phyloP scores from a whole-genome alignment of 1,139 yeast species.

The Maudiozyma humilis region DNA sequence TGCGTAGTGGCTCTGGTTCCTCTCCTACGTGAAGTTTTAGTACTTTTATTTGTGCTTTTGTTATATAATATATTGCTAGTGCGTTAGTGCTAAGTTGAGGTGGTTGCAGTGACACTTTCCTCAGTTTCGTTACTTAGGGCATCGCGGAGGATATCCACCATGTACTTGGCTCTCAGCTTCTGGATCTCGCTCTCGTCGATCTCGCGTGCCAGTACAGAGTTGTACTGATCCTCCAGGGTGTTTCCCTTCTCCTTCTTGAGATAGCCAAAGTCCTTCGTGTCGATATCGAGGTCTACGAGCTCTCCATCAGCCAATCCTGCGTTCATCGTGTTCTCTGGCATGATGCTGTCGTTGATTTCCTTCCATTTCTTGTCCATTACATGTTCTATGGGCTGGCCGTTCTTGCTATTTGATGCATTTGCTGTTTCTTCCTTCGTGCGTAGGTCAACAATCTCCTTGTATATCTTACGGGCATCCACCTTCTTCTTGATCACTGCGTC shows the following conservation, averaged over 20 bases:
- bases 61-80: too few species aligned
- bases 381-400: slow-evolving; percentile 18
- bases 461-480: slow-evolving; percentile 35
- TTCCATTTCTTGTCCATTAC: slow-evolving; percentile 43
- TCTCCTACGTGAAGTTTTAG: too few species aligned
- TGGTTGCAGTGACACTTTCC: neutral
- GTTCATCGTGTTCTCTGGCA: slow-evolving; percentile 39
- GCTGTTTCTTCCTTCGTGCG: slow-evolving; percentile 16
- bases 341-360: slow-evolving; percentile 38
- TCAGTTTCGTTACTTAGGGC: slow-evolving; percentile 1
- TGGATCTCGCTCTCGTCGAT: slow-evolving; percentile 33
- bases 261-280: slow-evolving; percentile 28
- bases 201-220: slow-evolving; percentile 25
- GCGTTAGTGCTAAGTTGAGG: too few species aligned
- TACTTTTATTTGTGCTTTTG: too few species aligned
- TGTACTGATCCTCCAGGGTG: slow-evolving; percentile 22
- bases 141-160: neutral
- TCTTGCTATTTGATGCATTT: neutral
- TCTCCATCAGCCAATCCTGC: slow-evolving; percentile 57
- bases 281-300: slow-evolving; percentile 47
- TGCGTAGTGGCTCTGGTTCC: too few species aligned
- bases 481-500: slow-evolving; percentile 40
- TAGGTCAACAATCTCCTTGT: slow-evolving; percentile 28
- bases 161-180: slow-evolving; percentile 12
- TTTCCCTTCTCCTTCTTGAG: slow-evolving; percentile 11